Percentiles rank a stretch among this genome's conserved stretches.
These are phyloP conservation scores for Fusarium miscanthi DNA, from an alignment of 2,329 filamentous ascomycete genomes.

Conservation along the genomic window DNA sequence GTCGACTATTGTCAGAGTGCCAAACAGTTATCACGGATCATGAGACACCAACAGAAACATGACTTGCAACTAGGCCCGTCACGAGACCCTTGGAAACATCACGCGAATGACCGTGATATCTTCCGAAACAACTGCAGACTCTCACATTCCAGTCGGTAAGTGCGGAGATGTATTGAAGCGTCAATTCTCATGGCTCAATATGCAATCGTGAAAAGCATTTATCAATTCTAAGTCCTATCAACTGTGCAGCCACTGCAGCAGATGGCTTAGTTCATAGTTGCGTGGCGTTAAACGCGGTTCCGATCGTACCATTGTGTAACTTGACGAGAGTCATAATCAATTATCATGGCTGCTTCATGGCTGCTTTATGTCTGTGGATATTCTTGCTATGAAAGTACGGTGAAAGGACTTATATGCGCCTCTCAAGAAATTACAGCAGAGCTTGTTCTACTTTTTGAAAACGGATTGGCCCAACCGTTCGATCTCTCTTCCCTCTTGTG, in stretches of 20 bases:
- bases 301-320: background rate
- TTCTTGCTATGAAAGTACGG: background rate
- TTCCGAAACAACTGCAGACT: slow-evolving; percentile 21
- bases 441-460: slow-evolving; percentile 57
- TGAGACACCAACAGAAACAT: slow-evolving; percentile 24
- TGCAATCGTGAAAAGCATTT: background rate
- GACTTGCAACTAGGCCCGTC: slow-evolving; percentile 17
- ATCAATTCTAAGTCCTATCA: background rate
- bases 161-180: background rate
- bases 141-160: slow-evolving; percentile 10
- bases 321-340: background rate
- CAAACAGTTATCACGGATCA: slow-evolving; percentile 1
- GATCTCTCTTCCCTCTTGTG: slow-evolving; percentile 78
- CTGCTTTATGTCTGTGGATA: background rate
- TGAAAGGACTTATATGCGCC: slow-evolving; percentile 10
- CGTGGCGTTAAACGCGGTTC: slow-evolving; percentile 16
- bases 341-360: background rate
- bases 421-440: slow-evolving; percentile 20
- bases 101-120: slow-evolving; percentile 11
- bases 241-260: slow-evolving; percentile 18
- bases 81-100: slow-evolving; percentile 26
- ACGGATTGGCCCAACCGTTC: slow-evolving; percentile 77
- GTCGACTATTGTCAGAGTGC: background rate
- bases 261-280: background rate
- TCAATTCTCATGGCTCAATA: slow-evolving; percentile 10